Percentiles rank a stretch among this genome's conserved stretches.
These are phyloP conservation scores for Cordyceps cicadae DNA, from an alignment of 2,329 filamentous ascomycete genomes.

Conservation along the genomic window DNA sequence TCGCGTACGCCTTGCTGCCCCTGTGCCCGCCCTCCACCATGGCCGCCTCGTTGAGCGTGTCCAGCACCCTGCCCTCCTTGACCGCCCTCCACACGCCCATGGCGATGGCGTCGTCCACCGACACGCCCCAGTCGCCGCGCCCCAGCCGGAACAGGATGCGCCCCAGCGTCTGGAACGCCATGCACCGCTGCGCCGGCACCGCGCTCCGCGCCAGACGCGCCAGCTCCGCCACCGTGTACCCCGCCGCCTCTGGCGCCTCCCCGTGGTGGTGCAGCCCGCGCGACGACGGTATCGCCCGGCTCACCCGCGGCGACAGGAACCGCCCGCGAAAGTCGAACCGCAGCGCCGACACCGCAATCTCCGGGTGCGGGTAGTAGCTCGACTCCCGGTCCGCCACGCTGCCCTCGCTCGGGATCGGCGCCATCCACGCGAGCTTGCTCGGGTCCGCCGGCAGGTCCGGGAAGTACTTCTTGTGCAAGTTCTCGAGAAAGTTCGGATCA, in stretches of 20 bases:
- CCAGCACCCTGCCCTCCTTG: slow-evolving; percentile 67
- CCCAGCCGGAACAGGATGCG: slow-evolving; percentile 78
- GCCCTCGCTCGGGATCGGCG: slow-evolving; percentile 56
- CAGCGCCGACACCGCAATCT: slow-evolving; percentile 65
- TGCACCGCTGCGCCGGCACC: slow-evolving; percentile 78
- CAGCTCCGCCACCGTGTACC: slow-evolving; percentile 86
- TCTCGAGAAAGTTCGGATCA: slow-evolving; percentile 73
- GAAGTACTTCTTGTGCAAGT: slow-evolving; percentile 90
- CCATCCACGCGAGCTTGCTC: slow-evolving; percentile 83
- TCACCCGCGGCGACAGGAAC: slow-evolving; percentile 67
- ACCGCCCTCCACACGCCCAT: slow-evolving; percentile 77
- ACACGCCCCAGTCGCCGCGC: slow-evolving; percentile 58
- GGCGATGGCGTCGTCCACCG: slow-evolving; percentile 50
- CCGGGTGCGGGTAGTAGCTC: slow-evolving; percentile 72
- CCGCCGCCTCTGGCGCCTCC: slow-evolving; percentile 83
- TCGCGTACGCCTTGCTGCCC: slow-evolving; percentile 75
- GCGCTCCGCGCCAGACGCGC: slow-evolving; percentile 71
- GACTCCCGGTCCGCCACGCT: slow-evolving; percentile 60
- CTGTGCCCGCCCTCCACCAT: slow-evolving; percentile 61
- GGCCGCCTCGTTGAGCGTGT: slow-evolving; percentile 70
- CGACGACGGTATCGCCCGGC: slow-evolving; percentile 64
- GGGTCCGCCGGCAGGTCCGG: slow-evolving; percentile 79
- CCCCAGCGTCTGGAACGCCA: slow-evolving; percentile 86
- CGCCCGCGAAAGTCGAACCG: slow-evolving; percentile 83
- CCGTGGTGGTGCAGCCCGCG: slow-evolving; percentile 90